Base-by-base conservation (phyloP, 371 early-diverging fungal genomes). In the Paraphysoderma sedebokerense region DNA sequence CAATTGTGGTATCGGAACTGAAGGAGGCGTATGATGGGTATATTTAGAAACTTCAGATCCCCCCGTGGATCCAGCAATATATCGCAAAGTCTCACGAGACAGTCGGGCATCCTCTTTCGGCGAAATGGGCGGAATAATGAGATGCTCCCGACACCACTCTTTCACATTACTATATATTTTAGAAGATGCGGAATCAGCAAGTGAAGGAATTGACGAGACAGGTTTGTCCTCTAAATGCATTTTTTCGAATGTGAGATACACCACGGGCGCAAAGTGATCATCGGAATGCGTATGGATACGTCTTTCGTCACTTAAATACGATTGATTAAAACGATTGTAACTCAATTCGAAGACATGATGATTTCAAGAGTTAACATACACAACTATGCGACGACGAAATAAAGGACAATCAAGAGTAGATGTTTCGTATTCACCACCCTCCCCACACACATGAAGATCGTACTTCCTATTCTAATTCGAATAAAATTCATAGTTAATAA, bases 381-480 rank as follows among this genome's bases (percentile, higher is more conserved):
- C 56, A 1, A 79, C 62, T 38, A 86, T 75, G 23, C 54, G 58
- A 3, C 50, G 50, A n/a, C 34, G 35, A 58, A 96, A 99, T n/a
- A 98, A 59, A 2, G 98, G 98, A 56, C 90, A 91, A 60, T 99
- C 98, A 30, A 98, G 53, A 0, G 92, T 91, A 38, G 98, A 72
- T 9, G 93, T 88, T 61, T 99, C 99, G 59, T 85, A 99, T 66
- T 99, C 99, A 20, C 99, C 99, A 37, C 99, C 99, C 66, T 99
- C 99, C 34, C 99, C 99, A 61, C 98, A 97, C 7, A 88, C 72
- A 62, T 99, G 90, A 20, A 84, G 59, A 26, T 84, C 91, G 56
- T 78, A 91, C 51, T 75, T 74, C 24, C 75, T 68, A 53, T 82
- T 70, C 82, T 75, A 55, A 13, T n/a, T n/a, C n/a, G n/a, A n/a